Evolutionary conservation across 2,329 filamentous ascomycete genomes (phyloP), one percentile per base, ranked within the genome.

Genomic region (Curvularia sp.): DNA sequence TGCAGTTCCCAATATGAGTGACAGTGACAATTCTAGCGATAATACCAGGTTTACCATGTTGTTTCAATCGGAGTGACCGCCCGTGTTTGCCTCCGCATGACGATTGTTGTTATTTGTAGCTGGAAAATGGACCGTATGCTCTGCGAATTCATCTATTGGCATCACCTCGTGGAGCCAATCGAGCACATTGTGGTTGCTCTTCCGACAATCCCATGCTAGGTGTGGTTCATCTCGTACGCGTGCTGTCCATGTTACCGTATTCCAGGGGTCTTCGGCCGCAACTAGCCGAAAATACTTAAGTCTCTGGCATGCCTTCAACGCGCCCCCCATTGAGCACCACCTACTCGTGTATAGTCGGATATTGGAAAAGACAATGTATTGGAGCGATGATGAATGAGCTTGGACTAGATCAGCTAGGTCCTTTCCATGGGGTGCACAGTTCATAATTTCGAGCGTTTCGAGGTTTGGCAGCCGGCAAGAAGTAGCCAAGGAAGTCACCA

Each of bases 401-500:
- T 39, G 60, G 1, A 68, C 22, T 15, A 73, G 56, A 3, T 49
- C 49, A 12, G 26, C 41, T 18, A 73, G 15, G 15, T 71, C 66
- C 1, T 60, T 53, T 22, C 61, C 63, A 24, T 66, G 59, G 4
- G 62, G 22, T 4, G 59, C 53, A 30, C 61, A 62, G 10, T 71
- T 67, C 42, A 62, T 56, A 5, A 72, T 51, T 6, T 63, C 58
- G 26, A 72, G 49, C 1, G 31, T 41, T 30, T 60, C 60, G 3
- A 74, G 62, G 3, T 44, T 26, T 2, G 55, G 52, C 2, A 67
- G 35, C 9, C 54, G 54, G 4, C 66, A 55, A 2, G 65, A 52
- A 39, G 58, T 43, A 1, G 66, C 60, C 3, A 74, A 26, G 1
- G 60, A 58, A 13, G 51, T 63, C 8, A 72, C 44, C 9, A 71